Conservation (phyloP, 306 rosid species). For the Lathyrus aphaca region DNA sequence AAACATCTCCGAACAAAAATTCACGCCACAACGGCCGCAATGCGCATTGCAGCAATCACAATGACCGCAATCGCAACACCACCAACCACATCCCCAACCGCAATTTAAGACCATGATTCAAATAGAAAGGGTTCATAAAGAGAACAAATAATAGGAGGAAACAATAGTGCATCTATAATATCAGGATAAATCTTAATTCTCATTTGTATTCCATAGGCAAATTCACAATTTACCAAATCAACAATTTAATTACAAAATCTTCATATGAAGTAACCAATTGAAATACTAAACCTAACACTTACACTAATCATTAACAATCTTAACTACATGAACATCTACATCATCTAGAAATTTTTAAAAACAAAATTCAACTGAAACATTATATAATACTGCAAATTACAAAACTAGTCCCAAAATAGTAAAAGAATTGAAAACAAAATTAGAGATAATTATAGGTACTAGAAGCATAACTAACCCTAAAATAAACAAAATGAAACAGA, state of each 20-base stretch:
- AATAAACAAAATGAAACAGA: background rate
- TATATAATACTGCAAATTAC: background rate
- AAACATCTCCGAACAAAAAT: no score
- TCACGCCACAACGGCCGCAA: no score
- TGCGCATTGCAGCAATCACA: no score
- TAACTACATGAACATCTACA: background rate
- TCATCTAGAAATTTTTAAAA: background rate
- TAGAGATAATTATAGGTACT: background rate
- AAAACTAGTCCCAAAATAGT: background rate
- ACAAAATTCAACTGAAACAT: background rate
- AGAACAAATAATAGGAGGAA: no score
- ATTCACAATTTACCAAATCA: background rate
- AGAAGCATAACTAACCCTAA: background rate
- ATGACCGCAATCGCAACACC: no score
- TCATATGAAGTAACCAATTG: slow-evolving; percentile 1
- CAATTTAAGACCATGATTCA: no score
- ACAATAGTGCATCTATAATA: no score
- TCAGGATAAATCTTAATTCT: no score
- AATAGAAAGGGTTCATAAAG: no score
- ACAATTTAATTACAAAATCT: background rate
- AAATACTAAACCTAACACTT: background rate
- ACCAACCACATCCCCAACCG: no score
- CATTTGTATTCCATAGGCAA: background rate
- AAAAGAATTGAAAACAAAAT: background rate
- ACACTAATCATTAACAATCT: background rate